Percentiles rank a stretch among this genome's conserved stretches.
These are phyloP conservation scores for Pyricularia sp. DNA, from an alignment of 2,329 filamentous ascomycete genomes.

Conservation along the genomic window DNA sequence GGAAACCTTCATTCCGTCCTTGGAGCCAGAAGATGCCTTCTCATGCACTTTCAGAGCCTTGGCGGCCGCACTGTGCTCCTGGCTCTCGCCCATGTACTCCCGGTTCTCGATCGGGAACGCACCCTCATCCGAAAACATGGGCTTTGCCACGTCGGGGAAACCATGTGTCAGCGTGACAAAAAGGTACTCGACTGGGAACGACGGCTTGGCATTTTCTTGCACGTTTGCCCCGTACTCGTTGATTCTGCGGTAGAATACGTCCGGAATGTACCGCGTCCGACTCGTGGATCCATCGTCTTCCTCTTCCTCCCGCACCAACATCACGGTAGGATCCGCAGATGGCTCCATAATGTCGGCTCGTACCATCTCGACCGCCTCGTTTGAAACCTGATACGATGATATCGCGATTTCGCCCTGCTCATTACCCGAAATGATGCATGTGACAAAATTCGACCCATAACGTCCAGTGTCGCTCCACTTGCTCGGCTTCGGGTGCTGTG, in stretches of 20 bases:
- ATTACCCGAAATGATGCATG: conserved; percentile 90
- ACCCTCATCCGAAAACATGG: conserved; percentile 61
- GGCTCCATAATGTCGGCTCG: conserved; percentile 90
- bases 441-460: conserved; percentile 96
- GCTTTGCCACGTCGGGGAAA: conserved; percentile 74
- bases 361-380: conserved; percentile 95
- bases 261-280: conserved; percentile 82
- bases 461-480: conserved; percentile 95
- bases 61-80: conserved; percentile 63
- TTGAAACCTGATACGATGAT: conserved; percentile 88
- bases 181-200: conserved; percentile 93
- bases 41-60: conserved; percentile 55
- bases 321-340: conserved; percentile 82
- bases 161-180: conserved; percentile 94
- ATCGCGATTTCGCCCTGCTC: conserved; percentile 81
- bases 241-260: conserved; percentile 91
- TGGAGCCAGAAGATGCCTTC: conserved; percentile 37
- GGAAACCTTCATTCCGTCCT: conserved; percentile 60
- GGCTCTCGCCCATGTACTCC: conserved; percentile 73
- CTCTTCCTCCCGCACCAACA: conserved; percentile 90
- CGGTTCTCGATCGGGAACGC: conserved; percentile 86
- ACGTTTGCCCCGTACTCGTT: conserved; percentile 97
- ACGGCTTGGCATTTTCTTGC: conserved; percentile 92
- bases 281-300: conserved; percentile 64
- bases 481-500: conserved; percentile 76